Evolutionary conservation across 2,329 filamentous ascomycete species (phyloP).

Genomic region (Trichoderma afroharzianum): DNA sequence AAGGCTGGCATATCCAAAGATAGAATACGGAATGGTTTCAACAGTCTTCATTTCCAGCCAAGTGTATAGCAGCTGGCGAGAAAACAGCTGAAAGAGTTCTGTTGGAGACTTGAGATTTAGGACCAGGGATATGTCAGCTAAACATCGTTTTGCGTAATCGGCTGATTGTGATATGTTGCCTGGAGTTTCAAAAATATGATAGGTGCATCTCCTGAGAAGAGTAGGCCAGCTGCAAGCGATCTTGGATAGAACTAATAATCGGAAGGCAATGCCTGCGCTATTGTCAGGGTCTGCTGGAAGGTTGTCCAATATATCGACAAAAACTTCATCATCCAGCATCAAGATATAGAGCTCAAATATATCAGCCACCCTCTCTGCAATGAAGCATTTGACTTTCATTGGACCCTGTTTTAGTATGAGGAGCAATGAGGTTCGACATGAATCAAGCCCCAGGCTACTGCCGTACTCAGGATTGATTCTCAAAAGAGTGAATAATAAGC

Average conservation of each 20-base stretch:
- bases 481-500: conserved; percentile 67
- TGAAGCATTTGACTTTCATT: conserved; percentile 70
- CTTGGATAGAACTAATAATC: conserved; percentile 70
- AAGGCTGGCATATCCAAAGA: conserved; percentile 75
- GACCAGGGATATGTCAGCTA: conserved; percentile 61
- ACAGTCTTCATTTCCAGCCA: conserved; percentile 72
- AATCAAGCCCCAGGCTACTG: conserved; percentile 53
- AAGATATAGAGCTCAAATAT: conserved; percentile 83
- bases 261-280: conserved; percentile 79
- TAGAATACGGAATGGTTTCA: conserved; percentile 72
- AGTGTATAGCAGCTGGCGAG: conserved; percentile 83
- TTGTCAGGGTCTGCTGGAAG: conserved; percentile 71
- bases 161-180: conserved; percentile 64
- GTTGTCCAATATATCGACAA: conserved; percentile 75
- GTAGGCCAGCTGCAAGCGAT: conserved; percentile 84
- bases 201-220: conserved; percentile 79
- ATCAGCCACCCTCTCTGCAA: conserved; percentile 64
- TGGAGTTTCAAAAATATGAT: conserved; percentile 90
- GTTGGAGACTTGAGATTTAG: conserved; percentile 63
- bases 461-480: conserved; percentile 65
- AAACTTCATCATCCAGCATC: conserved; percentile 76
- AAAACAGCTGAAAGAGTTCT: conserved; percentile 77
- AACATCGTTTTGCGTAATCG: conserved; percentile 68
- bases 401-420: conserved; percentile 63
- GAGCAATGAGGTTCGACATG: conserved; percentile 68